Conservation (phyloP, 2,329 filamentous ascomycete species). For the Sphaerulina musiva region DNA sequence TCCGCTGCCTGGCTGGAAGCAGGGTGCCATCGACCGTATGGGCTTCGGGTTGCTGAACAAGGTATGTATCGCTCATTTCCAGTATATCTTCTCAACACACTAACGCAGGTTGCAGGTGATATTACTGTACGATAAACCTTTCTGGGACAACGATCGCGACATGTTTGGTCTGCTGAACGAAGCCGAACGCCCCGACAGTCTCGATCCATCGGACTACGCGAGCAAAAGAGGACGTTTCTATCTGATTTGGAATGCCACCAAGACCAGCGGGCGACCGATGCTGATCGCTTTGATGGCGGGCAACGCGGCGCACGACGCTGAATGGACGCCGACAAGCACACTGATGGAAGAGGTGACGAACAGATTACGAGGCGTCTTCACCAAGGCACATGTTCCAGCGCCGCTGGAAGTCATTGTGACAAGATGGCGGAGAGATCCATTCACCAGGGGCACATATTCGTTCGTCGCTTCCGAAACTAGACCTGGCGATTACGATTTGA, state of each 20-base stretch:
- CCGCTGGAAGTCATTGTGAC: conserved; percentile 85
- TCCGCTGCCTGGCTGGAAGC: conserved; percentile 80
- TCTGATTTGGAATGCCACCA: conserved; percentile 93
- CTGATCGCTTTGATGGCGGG: conserved; percentile 93
- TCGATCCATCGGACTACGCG: conserved; percentile 72
- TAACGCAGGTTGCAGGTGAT: conserved; percentile 50
- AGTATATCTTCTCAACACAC: not conserved
- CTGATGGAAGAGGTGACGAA: conserved; percentile 75
- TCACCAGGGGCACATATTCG: conserved; percentile 91
- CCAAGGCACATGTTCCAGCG: conserved; percentile 55
- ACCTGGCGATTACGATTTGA: conserved; percentile 82
- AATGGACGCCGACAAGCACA: conserved; percentile 65
- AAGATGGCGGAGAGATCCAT: conserved; percentile 83
- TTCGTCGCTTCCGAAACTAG: conserved; percentile 78
- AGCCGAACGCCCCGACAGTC: conserved; percentile 61
- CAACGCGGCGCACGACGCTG: conserved; percentile 83
- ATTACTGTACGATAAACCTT: conserved; percentile 77
- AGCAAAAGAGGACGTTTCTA: conserved; percentile 84
- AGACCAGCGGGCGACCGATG: conserved; percentile 77
- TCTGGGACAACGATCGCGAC: conserved; percentile 84
- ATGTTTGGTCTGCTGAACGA: conserved; percentile 89
- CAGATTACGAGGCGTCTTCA: conserved; percentile 71
- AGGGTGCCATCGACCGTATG: conserved; percentile 69
- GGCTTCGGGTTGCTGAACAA: conserved; percentile 96
- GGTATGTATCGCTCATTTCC: conserved; percentile 35